Conservation (phyloP, 768 basidiomycete genomes). For the Mycena chlorophos region DNA sequence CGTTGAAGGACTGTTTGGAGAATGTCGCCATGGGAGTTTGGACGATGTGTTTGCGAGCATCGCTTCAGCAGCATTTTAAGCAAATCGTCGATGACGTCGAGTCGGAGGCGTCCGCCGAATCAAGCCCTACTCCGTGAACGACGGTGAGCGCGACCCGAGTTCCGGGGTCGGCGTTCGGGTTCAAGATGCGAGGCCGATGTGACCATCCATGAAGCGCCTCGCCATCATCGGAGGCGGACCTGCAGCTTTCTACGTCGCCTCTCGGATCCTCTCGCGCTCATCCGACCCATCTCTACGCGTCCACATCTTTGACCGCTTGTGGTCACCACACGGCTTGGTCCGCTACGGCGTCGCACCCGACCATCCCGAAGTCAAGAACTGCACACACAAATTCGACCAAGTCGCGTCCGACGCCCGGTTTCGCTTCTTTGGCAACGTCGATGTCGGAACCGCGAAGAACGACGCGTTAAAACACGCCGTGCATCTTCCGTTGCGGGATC, state of each 20-base stretch:
- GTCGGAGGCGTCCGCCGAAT: no score
- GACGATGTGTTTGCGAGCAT: no score
- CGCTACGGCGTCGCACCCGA: constrained; percentile 97
- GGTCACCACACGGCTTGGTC: constrained; percentile 93
- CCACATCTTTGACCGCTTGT: constrained; percentile 89
- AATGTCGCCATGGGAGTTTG: constrained; percentile 92
- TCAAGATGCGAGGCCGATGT: no score
- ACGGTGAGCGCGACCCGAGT: constrained; percentile 22
- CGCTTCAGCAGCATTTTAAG: no score
- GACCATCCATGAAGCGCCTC: constrained; percentile 75
- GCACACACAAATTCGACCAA: constrained; percentile 90
- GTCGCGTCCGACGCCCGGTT: constrained; percentile 79
- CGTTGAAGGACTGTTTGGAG: constrained; percentile 67
- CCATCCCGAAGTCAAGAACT: constrained; percentile 99
- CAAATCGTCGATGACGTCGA: no score
- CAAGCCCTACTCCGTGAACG: no score
- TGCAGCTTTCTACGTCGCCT: constrained; percentile 94
- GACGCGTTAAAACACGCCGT: constrained; percentile 53
- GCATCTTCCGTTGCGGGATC: constrained; percentile 55
- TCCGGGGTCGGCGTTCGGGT: no score
- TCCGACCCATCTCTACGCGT: constrained; percentile 51
- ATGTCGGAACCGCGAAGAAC: constrained; percentile 41
- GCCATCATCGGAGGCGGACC: constrained; percentile 94
- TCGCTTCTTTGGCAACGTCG: constrained; percentile 89
- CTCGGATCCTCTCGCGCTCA: constrained; percentile 70